These are phyloP conservation scores for Suillus variegatus DNA, from an alignment of 768 basidiomycete genomes.

Conservation along the genomic window DNA sequence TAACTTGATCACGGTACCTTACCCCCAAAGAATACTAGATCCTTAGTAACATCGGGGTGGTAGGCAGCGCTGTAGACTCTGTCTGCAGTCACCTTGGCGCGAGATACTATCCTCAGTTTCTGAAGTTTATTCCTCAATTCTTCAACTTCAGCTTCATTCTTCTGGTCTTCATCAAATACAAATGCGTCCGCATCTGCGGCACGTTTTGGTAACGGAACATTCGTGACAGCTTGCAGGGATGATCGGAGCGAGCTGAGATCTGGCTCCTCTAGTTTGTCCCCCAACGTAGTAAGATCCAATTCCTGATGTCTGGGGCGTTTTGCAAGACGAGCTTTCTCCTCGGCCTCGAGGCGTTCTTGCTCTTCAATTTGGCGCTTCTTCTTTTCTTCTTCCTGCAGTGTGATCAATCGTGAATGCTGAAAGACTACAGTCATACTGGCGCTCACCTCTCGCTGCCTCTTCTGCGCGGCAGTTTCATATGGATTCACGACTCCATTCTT, in stretches of 20 bases:
- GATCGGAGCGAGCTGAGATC: slow-evolving; percentile 49
- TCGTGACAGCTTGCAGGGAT: slow-evolving; percentile 43
- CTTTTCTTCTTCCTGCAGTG: slow-evolving; percentile 49
- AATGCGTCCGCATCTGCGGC: slow-evolving; percentile 51
- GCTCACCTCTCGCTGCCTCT: slow-evolving; percentile 65
- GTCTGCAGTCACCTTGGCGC: slow-evolving; percentile 79
- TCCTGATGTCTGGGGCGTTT: slow-evolving; percentile 70
- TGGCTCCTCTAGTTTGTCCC: slow-evolving; percentile 41
- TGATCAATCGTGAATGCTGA: neutral
- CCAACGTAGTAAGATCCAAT: slow-evolving; percentile 58
- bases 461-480: slow-evolving; percentile 66
- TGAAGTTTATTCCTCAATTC: slow-evolving; percentile 57
- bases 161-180: slow-evolving; percentile 47
- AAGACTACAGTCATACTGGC: neutral
- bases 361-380: slow-evolving; percentile 54
- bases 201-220: slow-evolving; percentile 38
- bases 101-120: slow-evolving; percentile 63
- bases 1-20: slow-evolving; percentile 9
- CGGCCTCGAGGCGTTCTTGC: slow-evolving; percentile 58
- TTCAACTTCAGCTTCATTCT: slow-evolving; percentile 48
- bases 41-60: slow-evolving; percentile 78
- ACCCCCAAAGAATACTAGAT: slow-evolving; percentile 89
- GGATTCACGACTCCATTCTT: slow-evolving; percentile 49
- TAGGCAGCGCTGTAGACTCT: slow-evolving; percentile 78
- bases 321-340: slow-evolving; percentile 62